Evolutionary conservation across 495 filamentous ascomycete genomes (phyloP), one percentile per base, ranked within the genome.

Genomic region (Hapsidospora chrysogenum): DNA sequence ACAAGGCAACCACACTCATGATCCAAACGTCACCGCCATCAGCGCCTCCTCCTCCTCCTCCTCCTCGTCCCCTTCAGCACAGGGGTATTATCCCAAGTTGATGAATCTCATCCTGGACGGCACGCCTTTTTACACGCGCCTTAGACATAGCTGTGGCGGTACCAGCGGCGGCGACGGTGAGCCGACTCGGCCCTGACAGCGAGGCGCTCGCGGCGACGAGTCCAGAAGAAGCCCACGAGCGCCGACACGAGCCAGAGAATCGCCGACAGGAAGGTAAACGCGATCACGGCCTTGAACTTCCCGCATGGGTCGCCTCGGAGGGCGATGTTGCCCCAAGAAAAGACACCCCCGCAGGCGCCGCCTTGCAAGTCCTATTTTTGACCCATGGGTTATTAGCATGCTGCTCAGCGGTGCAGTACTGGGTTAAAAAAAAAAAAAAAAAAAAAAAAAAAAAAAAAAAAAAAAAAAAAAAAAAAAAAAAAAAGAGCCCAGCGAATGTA

Each of bases 321-420:
- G 4, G 85, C 85, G 29, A 96, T 80, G 47, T 92, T 84, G 45
- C 85, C 78, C 34, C 89, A 92, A 52, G 96, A 80, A 4, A 94
- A 86, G 9, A 94, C 81, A 34, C 58, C 60, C 33, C 74, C 76
- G 48, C 76, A 81, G 26, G 53, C 43, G 29, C 64, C 45, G 11
- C 55, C 40, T 18, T 59, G 35, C 27, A 63, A 43, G 48, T 56
- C 14, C 4, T 29, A 6, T n/a, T n/a, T n/a, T n/a, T n/a, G n/a
- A n/a, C n/a, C n/a, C n/a, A n/a, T n/a, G n/a, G n/a, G n/a, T n/a
- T n/a, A n/a, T n/a, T n/a, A 23, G 2, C n/a, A 15, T 15, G 31
- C n/a, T 31, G 27, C 36, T 21, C 31, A 49, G 35, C 5, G 52
- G 33, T 35, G 29, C 34, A 18, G 10, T 6, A 16, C 9, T 5